Evolutionary conservation across 2,329 filamentous ascomycete genomes (phyloP), one percentile per base, ranked within the genome.

Genomic region (Fusarium subglutinans): DNA sequence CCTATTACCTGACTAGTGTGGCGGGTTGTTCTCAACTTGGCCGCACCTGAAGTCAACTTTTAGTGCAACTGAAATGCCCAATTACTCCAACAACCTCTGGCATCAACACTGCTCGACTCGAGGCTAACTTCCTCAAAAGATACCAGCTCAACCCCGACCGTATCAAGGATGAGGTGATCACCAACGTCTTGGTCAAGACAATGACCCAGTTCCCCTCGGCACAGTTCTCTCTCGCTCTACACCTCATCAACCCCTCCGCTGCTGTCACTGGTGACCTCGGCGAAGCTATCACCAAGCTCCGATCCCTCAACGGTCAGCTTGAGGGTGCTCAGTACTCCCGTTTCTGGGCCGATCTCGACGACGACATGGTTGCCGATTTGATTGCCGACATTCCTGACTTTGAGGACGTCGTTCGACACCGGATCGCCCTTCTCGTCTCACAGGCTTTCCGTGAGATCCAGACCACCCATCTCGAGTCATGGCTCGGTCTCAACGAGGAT

Each of bases 91-190:
- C 43, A 44, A 50, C 43, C 24, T 51, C n/a, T 24, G 40, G 22
- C 59, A 28, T n/a, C 50, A 57, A 44, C 44, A 51, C 35, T 56
- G 54, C 33, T 47, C 26, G n/a, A 41, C 51, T 50, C 38, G 44
- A 72, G 54, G 65, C 77, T 79, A 50, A 79, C 65, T 18, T 22
- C 67, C 68, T 66, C 72, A 79, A 99, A 79, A 99, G 96, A 76
- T 99, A 99, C 90, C 97, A 99, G 87, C 98, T 99, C 87, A 99
- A 99, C 90, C 96, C 96, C 59, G 95, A 98, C 88, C 94, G 98
- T 79, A 92, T 95, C 82, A 96, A 96, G 87, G 94, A 98, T 82
- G 96, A 99, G 85, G 94, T 96, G 81, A 95, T 96, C 84, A 98
- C 96, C 88, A 98, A 98, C 90, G 93, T 98, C 86, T 94, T 99